These are phyloP conservation scores for Vigna nakashimae DNA, from an alignment of 306 rosid species.

Conservation along the genomic window DNA sequence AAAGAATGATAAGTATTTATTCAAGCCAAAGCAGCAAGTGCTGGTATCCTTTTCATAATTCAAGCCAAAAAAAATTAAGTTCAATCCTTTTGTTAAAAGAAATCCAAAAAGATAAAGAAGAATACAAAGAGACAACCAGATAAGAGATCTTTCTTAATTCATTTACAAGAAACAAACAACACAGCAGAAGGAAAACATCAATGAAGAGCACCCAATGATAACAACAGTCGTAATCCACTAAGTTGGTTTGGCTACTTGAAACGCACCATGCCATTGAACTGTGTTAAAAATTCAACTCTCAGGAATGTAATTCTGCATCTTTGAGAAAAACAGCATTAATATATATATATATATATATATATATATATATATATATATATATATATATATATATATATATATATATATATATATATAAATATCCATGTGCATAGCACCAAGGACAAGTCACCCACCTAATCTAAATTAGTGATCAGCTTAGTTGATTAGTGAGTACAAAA, in stretches of 20 bases:
- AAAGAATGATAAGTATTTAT: neutral
- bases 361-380: no score
- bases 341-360: no score
- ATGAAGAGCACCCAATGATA: neutral
- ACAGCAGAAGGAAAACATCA: neutral
- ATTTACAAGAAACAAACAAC: neutral
- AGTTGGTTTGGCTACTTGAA: neutral
- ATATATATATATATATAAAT: no score
- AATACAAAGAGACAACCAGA: neutral
- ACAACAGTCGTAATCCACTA: neutral
- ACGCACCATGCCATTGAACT: neutral
- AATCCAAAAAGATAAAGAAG: neutral
- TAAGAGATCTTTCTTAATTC: neutral
- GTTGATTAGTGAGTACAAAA: no score
- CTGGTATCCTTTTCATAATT: neutral
- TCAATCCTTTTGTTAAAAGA: neutral
- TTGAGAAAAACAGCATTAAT: no score
- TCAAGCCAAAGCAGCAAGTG: slow-evolving; percentile 24
- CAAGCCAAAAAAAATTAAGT: slow-evolving; percentile 16
- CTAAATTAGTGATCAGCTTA: no score
- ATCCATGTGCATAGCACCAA: no score
- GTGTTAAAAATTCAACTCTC: neutral
- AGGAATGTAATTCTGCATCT: neutral
- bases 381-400: no score
- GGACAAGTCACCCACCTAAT: no score